A percentile compares a stretch with the other conserved stretches of the same genome.
These are phyloP conservation scores for Parietaria judaica DNA, from an alignment of 306 rosid species.

Conservation along the genomic window DNA sequence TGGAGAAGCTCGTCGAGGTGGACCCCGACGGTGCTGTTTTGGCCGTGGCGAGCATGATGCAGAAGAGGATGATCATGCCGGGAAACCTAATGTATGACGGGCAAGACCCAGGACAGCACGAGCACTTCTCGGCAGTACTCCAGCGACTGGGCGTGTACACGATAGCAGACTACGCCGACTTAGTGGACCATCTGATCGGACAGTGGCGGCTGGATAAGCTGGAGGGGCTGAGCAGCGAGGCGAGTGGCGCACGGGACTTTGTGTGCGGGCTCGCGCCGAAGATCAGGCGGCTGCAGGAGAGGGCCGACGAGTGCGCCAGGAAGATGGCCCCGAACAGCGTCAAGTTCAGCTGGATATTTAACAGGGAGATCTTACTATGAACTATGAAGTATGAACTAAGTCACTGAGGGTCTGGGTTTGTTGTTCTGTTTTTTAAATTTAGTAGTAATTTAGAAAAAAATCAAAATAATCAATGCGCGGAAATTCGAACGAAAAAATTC, in stretches of 20 bases:
- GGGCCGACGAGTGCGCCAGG: slow-evolving; percentile 17
- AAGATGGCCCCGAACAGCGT: slow-evolving; percentile 12
- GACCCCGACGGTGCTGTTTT: slow-evolving; percentile 14
- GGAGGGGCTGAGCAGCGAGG: slow-evolving; percentile 13
- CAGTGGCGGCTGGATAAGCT: slow-evolving; percentile 18
- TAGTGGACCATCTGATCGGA: slow-evolving; percentile 13
- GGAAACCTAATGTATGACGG: slow-evolving; percentile 21
- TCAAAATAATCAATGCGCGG: no score
- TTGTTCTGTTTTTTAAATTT: no score
- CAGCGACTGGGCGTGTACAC: slow-evolving; percentile 17
- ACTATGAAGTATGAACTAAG: neutral
- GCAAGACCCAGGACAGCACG: slow-evolving; percentile 7
- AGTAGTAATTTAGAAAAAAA: no score
- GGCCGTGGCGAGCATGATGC: slow-evolving; percentile 16
- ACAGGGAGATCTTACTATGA: slow-evolving; percentile 11
- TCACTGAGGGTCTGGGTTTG: no score
- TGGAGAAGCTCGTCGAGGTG: slow-evolving; percentile 16
- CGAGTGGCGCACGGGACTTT: slow-evolving; percentile 2
- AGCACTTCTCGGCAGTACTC: slow-evolving; percentile 18
- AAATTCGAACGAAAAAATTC: no score
- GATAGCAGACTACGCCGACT: slow-evolving; percentile 14
- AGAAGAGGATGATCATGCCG: slow-evolving; percentile 21
- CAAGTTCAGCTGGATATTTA: slow-evolving; percentile 20
- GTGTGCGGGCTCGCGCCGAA: slow-evolving; percentile 20
- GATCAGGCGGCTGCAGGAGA: slow-evolving; percentile 14